Base-by-base conservation (phyloP, 2,329 filamentous ascomycete genomes). In the Exophiala sp. region DNA sequence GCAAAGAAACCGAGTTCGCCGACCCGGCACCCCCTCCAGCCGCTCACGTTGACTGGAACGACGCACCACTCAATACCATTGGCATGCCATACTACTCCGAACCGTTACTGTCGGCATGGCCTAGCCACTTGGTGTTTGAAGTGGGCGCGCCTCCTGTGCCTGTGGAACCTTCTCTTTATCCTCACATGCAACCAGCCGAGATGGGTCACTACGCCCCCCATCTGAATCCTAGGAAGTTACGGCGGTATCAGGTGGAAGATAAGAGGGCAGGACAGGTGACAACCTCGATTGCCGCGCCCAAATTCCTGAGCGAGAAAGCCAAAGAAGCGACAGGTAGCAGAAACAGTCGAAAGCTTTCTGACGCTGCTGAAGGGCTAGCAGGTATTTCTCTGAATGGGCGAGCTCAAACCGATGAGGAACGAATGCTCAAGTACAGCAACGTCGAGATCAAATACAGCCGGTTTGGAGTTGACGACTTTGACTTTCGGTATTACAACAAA, bases 401-500 rank as follows among this genome's bases (percentile, higher is more conserved):
- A 49, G 76, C 75, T 34, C 84, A 85, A 57, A 79, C 85, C 48
- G 86, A 88, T 57, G 81, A 85, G 34, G 89, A 95, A 49, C 85
- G 93, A 3, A 86, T 91, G 18, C 79, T 86, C 7, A 88, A 93
- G 73, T 98, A 98, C 67, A 83, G 86, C 57, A 90, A 89, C 62
- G 86, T 96, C 9, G 91, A 97, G 67, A 98, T 98, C 71, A 96
- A 96, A 66, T 98, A 97, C 73, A 96, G 91, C 75, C 94, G 89
- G 65, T 98, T 96, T 67, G 93, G 93, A 16, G 89, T 98, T n/a
- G 91, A 97, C 63, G 94, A 98, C 67, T 98, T 98, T 66, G 93
- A 98, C 67, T 98, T 98, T 69, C 85, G 86, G 82, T 97, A 88
- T 67, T 98, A 94, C 74, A 98, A 98, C 69, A 89, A 87, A 65